Evolutionary conservation across 1,284 basidiomycete species (phyloP).

Genomic region (Ustilago curta): DNA sequence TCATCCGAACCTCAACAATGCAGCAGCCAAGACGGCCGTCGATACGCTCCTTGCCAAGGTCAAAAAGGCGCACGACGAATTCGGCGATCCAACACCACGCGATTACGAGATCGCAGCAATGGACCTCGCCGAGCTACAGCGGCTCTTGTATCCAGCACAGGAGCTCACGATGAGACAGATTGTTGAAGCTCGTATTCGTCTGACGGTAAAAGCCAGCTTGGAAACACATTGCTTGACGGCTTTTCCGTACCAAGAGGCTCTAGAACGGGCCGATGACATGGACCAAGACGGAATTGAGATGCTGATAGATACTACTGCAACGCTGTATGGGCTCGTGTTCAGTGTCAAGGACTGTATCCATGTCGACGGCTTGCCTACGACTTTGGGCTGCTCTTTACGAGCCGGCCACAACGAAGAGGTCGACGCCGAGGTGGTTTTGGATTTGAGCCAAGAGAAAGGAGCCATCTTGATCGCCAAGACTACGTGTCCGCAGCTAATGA

Average conservation of each 20-base stretch:
- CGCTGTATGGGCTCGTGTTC: conserved; percentile 45
- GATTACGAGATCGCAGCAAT: conserved; percentile 31
- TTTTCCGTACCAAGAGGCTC: conserved; percentile 27
- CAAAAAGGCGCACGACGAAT: conserved; percentile 10
- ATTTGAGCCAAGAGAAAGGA: no score
- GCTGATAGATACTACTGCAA: no score
- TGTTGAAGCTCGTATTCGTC: conserved; percentile 32
- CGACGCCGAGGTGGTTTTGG: no score
- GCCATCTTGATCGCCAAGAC: conserved; percentile 59
- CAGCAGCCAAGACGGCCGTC: conserved; percentile 16
- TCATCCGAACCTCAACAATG: conserved; percentile 13
- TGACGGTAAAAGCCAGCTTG: conserved; percentile 30
- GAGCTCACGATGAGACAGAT: conserved; percentile 5
- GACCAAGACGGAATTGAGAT: no score
- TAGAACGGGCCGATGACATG: no score
- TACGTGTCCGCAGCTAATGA: conserved; percentile 51
- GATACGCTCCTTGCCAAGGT: conserved; percentile 33
- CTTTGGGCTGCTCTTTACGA: conserved; percentile 46
- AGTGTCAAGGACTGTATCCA: conserved; percentile 58
- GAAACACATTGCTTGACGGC: conserved; percentile 49
- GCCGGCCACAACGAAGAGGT: conserved; percentile 5
- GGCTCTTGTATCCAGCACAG: no score
- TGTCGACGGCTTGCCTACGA: conserved; percentile 32
- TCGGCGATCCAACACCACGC: conserved; percentile 6
- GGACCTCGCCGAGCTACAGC: no score